Percentiles rank a stretch among this genome's conserved stretches.
These are phyloP conservation scores for Fusarium robinianum DNA, from an alignment of 2,329 filamentous ascomycete genomes.

Conservation along the genomic window DNA sequence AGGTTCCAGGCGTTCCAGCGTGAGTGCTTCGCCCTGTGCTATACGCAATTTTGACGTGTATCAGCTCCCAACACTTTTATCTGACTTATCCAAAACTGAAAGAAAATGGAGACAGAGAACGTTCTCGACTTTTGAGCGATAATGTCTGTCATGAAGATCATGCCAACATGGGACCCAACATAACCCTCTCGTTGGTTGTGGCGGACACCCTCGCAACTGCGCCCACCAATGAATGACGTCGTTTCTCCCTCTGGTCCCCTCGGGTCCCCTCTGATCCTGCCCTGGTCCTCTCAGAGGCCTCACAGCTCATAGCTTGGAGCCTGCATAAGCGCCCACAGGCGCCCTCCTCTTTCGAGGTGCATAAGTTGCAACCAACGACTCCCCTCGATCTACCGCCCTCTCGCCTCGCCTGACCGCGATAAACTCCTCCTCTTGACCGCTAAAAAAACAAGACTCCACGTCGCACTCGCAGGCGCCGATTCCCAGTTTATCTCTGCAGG, in stretches of 20 bases:
- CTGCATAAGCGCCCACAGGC: slow-evolving; percentile 36
- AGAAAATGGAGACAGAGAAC: slow-evolving; percentile 2
- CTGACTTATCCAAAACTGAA: not conserved
- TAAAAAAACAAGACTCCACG: slow-evolving; percentile 19
- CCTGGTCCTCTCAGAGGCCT: slow-evolving; percentile 35
- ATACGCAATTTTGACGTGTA: slow-evolving; percentile 18
- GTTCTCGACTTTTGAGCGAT: not conserved
- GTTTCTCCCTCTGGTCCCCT: too few species aligned
- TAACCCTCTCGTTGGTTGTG: slow-evolving; percentile 12
- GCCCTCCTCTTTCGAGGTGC: slow-evolving; percentile 22
- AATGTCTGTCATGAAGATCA: slow-evolving; percentile 2
- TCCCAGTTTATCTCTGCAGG: slow-evolving; percentile 2
- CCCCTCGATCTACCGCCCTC: too few species aligned
- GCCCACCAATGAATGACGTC: slow-evolving; percentile 34
- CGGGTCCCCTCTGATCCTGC: too few species aligned
- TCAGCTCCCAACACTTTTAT: not conserved
- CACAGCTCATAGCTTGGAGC: slow-evolving; percentile 25
- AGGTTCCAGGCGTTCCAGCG: slow-evolving; percentile 23
- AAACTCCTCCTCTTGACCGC: slow-evolving; percentile 7
- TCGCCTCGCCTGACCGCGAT: not conserved
- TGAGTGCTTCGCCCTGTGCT: slow-evolving; percentile 24
- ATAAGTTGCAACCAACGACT: slow-evolving; percentile 14
- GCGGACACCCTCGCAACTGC: slow-evolving; percentile 17
- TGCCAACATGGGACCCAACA: slow-evolving; percentile 6
- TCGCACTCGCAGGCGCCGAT: slow-evolving; percentile 15